A percentile compares a stretch with the other conserved stretches of the same genome.
Evolutionary conservation across 1,139 yeast species (phyloP).

Genomic region (Yamadazyma sp.): DNA sequence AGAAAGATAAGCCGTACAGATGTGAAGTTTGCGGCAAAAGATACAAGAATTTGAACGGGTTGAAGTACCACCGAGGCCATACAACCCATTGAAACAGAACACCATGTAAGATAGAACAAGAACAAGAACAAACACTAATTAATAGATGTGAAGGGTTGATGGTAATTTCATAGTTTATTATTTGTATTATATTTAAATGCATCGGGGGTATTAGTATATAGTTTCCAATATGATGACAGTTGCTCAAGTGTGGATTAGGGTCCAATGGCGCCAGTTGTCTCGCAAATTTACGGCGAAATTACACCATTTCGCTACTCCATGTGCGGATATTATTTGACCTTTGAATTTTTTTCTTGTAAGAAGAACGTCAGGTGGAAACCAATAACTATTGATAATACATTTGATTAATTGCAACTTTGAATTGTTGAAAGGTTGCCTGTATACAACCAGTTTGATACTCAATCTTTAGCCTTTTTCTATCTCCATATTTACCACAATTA

Average conservation of each 20-base stretch:
- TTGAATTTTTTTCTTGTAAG: neutral
- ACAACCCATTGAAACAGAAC: constrained; percentile 68
- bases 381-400: no score
- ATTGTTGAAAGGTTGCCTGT: neutral
- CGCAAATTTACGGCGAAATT: constrained; percentile 1
- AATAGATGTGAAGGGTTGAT: constrained; percentile 2
- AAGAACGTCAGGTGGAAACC: no score
- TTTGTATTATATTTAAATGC: constrained; percentile 6
- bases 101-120: constrained; percentile 1
- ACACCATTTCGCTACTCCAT: neutral
- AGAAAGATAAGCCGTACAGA: constrained; percentile 95
- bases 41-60: constrained; percentile 92
- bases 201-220: constrained; percentile 3
- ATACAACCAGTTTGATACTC: neutral
- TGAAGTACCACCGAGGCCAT: constrained; percentile 96
- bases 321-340: neutral
- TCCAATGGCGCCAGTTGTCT: neutral
- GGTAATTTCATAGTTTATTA: constrained; percentile 2
- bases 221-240: constrained; percentile 5
- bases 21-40: constrained; percentile 98
- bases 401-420: neutral
- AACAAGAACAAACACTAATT: neutral
- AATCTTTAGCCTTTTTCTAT: neutral
- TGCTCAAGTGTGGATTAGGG: neutral
- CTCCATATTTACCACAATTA: no score